Conservation (phyloP, 2,329 filamentous ascomycete genomes). For the Trichoderma breve region DNA sequence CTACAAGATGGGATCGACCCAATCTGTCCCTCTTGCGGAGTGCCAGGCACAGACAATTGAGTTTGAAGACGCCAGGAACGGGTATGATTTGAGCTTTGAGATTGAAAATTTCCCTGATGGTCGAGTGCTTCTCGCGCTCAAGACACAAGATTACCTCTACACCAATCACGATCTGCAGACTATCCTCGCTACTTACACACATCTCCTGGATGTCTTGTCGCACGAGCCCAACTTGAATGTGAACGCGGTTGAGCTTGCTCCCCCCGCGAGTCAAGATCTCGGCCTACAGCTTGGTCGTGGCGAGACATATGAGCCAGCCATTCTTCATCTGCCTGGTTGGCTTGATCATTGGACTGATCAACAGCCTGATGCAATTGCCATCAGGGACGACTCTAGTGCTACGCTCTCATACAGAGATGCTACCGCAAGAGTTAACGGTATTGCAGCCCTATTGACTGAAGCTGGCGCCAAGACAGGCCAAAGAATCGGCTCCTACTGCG, state of each 20-base stretch:
- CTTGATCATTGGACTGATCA: background rate
- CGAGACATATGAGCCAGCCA: background rate
- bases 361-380: background rate
- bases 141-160: background rate
- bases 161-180: background rate
- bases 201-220: conserved; percentile 16
- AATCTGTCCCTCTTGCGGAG: conserved; percentile 28
- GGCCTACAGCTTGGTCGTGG: background rate
- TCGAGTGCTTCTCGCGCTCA: conserved; percentile 9
- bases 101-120: conserved; percentile 20
- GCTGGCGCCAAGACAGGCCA: background rate
- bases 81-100: conserved; percentile 24
- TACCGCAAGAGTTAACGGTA: background rate
- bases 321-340: background rate
- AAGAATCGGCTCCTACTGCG: background rate
- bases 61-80: conserved; percentile 25
- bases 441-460: background rate
- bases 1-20: conserved; percentile 38
- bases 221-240: background rate
- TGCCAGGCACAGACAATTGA: conserved; percentile 23
- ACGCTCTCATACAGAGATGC: background rate
- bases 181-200: conserved; percentile 14
- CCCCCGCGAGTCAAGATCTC: background rate
- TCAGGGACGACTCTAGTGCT: background rate
- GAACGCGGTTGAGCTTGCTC: background rate